Conservation (phyloP, 2,329 filamentous ascomycete species). For the Curvularia lunata region DNA sequence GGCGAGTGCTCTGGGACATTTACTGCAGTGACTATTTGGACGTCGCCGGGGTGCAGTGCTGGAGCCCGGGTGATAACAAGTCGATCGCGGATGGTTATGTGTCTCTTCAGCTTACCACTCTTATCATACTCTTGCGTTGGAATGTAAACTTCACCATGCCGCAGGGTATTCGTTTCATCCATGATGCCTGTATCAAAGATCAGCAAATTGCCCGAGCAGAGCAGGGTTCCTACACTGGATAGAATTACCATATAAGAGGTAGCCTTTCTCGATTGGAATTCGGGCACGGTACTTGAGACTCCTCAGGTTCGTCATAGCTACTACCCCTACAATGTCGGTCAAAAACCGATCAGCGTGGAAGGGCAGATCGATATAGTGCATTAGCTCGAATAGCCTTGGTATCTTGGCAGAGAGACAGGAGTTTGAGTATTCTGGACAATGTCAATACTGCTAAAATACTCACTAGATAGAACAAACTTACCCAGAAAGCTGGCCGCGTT, state of each 20-base stretch:
- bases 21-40: slow-evolving; percentile 69
- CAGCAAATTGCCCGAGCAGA: too few species aligned
- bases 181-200: too few species aligned
- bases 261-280: slow-evolving; percentile 72
- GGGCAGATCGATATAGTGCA: slow-evolving; percentile 65
- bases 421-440: slow-evolving; percentile 56
- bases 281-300: slow-evolving; percentile 79
- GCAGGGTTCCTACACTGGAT: too few species aligned
- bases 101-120: slow-evolving; percentile 19
- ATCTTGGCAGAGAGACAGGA: slow-evolving; percentile 68
- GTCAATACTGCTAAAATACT: neutral
- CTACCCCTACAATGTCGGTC: slow-evolving; percentile 71
- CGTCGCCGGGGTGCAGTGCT: slow-evolving; percentile 80
- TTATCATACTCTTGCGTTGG: slow-evolving; percentile 57
- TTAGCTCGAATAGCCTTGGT: slow-evolving; percentile 65
- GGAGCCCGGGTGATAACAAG: slow-evolving; percentile 79
- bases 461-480: slow-evolving; percentile 8
- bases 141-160: slow-evolving; percentile 72
- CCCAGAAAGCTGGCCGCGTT: slow-evolving; percentile 71
- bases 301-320: slow-evolving; percentile 72
- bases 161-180: slow-evolving; percentile 75
- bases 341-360: slow-evolving; percentile 74
- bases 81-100: slow-evolving; percentile 30
- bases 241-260: slow-evolving; percentile 85
- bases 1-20: slow-evolving; percentile 66